Evolutionary conservation across 1,284 basidiomycete species (phyloP), one percentile per base, ranked within the genome.

Genomic region (Agroathelia rolfsii): DNA sequence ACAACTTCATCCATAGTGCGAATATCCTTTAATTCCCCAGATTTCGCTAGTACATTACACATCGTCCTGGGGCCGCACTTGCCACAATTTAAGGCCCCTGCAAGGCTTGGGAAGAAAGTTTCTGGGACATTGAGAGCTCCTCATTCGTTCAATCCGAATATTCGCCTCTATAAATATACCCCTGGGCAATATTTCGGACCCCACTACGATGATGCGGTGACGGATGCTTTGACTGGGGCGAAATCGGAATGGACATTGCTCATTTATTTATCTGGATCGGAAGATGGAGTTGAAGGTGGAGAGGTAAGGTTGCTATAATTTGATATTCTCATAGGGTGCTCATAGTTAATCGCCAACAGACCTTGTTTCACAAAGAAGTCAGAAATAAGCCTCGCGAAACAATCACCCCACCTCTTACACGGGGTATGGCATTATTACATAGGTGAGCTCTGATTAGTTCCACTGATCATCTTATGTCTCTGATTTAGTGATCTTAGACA

Each of bases 191-290:
- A 78, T 50, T 83, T 85, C 52, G 75, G 77, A 16, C 69, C 72
- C 10, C 82, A 85, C 50, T 85, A 84, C 44, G 82, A 86, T 44
- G 82, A 84, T 44, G 70, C 72, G 12, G 69, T 79, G 18, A 59
- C 59, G 10, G 76, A 79, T 45, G 36, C 62, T 3, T 44, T 59
- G 34, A 76, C 72, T 8, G 74, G 74, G 4, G 58, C 64, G 6
- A 66, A 69, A 46, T 76, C 77, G 30, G 77, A 82, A 50, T 89
- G 85, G 85, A 90, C 85, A 0, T 52, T 90, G 14, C 53, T 90
- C 28, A 62, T 88, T 22, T 90, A 88, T 49, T 54, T 90, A 24
- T 75, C 76, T 6, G 82, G 83, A 1, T 49, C 52, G 3, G 75
- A 83, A 44, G 76, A 83, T 46, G 78, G 76, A 7, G 74, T 85